Conservation (phyloP, 305 asterid species). For the Withania somnifera region DNA sequence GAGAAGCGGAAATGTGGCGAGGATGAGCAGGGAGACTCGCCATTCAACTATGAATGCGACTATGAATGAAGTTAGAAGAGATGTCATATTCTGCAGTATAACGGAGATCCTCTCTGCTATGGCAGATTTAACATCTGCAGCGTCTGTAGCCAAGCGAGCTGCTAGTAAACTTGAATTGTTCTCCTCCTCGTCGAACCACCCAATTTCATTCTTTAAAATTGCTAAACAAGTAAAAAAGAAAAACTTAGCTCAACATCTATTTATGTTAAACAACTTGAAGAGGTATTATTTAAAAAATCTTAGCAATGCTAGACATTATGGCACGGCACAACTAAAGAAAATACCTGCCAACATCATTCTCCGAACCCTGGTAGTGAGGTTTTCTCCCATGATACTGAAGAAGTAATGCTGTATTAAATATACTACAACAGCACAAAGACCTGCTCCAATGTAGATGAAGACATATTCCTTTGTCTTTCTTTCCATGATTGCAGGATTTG, state of each 20-base stretch:
- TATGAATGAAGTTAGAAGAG: constrained; percentile 90
- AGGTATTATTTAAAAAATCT: neutral
- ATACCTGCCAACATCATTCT: constrained; percentile 99
- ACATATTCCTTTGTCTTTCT: constrained; percentile 83
- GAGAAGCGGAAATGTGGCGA: constrained; percentile 84
- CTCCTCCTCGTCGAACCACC: constrained; percentile 99
- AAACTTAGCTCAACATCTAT: neutral
- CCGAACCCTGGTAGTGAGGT: constrained; percentile 88
- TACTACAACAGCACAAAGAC: constrained; percentile 82
- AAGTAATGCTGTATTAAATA: constrained; percentile 95
- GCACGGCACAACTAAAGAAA: neutral
- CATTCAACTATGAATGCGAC: constrained; percentile 94
- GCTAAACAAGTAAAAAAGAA: constrained; percentile 26
- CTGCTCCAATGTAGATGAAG: constrained; percentile 87
- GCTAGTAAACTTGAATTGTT: constrained; percentile 87
- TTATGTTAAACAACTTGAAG: neutral
- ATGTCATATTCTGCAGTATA: constrained; percentile 89
- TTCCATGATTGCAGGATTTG: constrained; percentile 67
- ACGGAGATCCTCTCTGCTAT: constrained; percentile 96
- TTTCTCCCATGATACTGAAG: constrained; percentile 98
- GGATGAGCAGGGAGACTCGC: constrained; percentile 88
- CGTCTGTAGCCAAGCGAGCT: constrained; percentile 81
- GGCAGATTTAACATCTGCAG: constrained; percentile 93
- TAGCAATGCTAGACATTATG: neutral
- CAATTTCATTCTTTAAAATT: constrained; percentile 86